Conservation (phyloP, 495 filamentous ascomycete genomes). For the Thermochaetoides thermophila region DNA sequence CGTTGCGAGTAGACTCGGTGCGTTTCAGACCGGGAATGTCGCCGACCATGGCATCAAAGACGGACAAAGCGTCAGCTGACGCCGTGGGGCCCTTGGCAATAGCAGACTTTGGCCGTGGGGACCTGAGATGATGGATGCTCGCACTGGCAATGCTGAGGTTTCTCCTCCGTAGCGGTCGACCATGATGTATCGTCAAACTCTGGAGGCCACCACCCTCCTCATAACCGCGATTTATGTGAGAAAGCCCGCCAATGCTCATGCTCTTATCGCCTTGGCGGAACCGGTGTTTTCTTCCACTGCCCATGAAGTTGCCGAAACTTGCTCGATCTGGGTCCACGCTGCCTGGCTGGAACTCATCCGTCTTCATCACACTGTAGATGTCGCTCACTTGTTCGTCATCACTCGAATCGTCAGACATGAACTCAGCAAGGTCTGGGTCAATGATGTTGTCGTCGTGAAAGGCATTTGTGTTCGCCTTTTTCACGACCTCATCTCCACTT, state of each 20-base stretch:
- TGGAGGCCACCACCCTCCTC: constrained; percentile 22
- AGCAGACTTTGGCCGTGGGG: constrained; percentile 43
- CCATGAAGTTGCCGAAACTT: constrained; percentile 38
- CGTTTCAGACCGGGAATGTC: constrained; percentile 39
- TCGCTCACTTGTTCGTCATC: constrained; percentile 83
- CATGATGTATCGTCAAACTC: constrained; percentile 38
- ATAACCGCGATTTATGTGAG: constrained; percentile 39
- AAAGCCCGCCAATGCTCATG: constrained; percentile 43
- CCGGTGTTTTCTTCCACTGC: constrained; percentile 56
- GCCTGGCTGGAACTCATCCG: constrained; percentile 25
- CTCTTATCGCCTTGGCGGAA: constrained; percentile 59
- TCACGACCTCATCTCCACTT: constrained; percentile 43
- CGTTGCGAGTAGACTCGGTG: constrained; percentile 74
- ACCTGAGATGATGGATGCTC: constrained; percentile 48
- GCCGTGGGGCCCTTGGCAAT: constrained; percentile 25
- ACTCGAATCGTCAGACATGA: constrained; percentile 88
- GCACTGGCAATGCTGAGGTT: constrained; percentile 65
- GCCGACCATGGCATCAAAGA: constrained; percentile 20
- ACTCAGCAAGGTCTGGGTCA: constrained; percentile 87
- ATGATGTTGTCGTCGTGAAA: constrained; percentile 98
- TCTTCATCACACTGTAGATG: constrained; percentile 58
- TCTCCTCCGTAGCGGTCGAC: constrained; percentile 46
- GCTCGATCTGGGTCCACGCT: constrained; percentile 34
- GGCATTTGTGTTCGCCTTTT: constrained; percentile 58
- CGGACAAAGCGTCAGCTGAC: constrained; percentile 27